Evolutionary conservation across 306 rosid genomes (phyloP).

Genomic region (Cicer arietinum): DNA sequence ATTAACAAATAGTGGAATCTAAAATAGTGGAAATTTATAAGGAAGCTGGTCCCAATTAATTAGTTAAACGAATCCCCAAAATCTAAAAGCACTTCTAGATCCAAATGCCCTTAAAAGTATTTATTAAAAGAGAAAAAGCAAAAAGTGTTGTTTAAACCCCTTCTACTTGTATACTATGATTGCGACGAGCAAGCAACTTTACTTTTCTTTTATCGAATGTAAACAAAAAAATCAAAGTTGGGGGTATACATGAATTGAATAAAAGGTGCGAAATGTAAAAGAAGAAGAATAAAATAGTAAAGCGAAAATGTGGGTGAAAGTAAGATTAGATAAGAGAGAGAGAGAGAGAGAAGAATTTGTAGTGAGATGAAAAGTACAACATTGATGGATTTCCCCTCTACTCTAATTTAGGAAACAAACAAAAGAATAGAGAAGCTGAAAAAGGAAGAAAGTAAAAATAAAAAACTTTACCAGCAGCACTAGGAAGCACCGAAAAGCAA

Average conservation of each 20-base stretch:
- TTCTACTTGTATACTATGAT: slow-evolving; percentile 36
- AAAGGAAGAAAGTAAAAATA: slow-evolving; percentile 24
- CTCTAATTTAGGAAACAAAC: slow-evolving; percentile 1
- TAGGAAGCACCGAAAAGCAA: slow-evolving; percentile 32
- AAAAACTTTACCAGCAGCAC: slow-evolving; percentile 47
- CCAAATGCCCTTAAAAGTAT: slow-evolving; percentile 55
- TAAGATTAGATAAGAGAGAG: not conserved
- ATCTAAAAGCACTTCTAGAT: slow-evolving; percentile 49
- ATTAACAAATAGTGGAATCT: not conserved
- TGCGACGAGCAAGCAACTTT: slow-evolving; percentile 42
- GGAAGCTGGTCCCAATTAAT: slow-evolving; percentile 49
- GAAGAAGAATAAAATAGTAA: slow-evolving; percentile 8
- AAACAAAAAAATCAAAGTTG: slow-evolving; percentile 44
- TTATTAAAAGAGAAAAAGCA: not conserved
- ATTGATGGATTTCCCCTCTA: slow-evolving; percentile 30
- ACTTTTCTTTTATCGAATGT: slow-evolving; percentile 27
- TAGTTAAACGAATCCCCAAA: slow-evolving; percentile 38
- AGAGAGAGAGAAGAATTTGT: slow-evolving; percentile 48
- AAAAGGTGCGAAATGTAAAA: slow-evolving; percentile 35
- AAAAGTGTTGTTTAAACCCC: slow-evolving; percentile 30
- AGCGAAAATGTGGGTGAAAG: slow-evolving; percentile 45
- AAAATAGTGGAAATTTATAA: slow-evolving; percentile 31
- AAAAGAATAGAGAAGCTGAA: slow-evolving; percentile 17
- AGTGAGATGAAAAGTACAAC: slow-evolving; percentile 40
- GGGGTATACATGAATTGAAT: slow-evolving; percentile 46